Evolutionary conservation across 305 asterid genomes (phyloP).

Genomic region (Petunia hybrid): DNA sequence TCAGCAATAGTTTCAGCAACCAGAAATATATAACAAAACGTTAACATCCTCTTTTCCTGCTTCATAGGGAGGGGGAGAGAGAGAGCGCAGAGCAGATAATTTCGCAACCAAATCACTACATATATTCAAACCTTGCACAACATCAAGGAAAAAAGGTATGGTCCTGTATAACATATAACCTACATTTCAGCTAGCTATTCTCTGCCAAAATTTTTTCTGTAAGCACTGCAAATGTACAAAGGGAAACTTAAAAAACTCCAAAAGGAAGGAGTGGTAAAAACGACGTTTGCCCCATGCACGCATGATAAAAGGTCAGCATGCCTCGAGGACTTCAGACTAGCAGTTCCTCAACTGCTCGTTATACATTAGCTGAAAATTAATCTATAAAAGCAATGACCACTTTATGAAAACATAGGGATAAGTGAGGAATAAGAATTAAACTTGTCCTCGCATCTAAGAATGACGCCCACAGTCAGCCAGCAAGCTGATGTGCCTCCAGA

Average conservation of each 20-base stretch:
- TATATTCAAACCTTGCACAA: not conserved
- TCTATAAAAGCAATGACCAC: not conserved
- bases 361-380: constrained; percentile 32
- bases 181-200: not conserved
- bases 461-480: not conserved
- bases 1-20: not conserved
- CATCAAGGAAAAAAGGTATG: not conserved
- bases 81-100: not conserved
- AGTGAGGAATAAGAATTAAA: not conserved
- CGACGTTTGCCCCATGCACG: constrained; percentile 42
- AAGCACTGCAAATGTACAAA: constrained; percentile 14
- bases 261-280: constrained; percentile 21
- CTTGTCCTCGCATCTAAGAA: constrained; percentile 19
- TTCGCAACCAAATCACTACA: not conserved
- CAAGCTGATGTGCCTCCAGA: constrained; percentile 6
- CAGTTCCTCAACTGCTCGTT: constrained; percentile 30
- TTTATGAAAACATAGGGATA: constrained; percentile 25
- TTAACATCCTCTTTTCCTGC: not conserved
- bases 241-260: not conserved
- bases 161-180: not conserved
- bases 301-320: constrained; percentile 52
- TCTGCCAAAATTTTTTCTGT: constrained; percentile 26
- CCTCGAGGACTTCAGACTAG: constrained; percentile 32
- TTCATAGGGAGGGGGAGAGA: not conserved
- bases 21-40: not conserved